Evolutionary conservation across 108 stramenopile species (phyloP).

Genomic region (Ochromonas danica): DNA sequence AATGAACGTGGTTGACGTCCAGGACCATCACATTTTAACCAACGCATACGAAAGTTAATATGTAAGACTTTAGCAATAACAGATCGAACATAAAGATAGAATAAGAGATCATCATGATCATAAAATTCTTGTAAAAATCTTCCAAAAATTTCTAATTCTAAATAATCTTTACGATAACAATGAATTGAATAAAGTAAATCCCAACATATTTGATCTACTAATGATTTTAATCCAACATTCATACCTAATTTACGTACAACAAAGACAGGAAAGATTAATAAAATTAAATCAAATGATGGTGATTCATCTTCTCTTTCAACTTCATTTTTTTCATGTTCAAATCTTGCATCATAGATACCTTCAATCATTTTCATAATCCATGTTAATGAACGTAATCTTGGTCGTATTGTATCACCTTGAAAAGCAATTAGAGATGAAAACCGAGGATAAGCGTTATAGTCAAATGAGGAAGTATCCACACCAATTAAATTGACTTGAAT

Average conservation of each 20-base stretch:
- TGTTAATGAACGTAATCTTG: slow-evolving; percentile 6
- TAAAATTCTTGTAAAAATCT: slow-evolving; percentile 60
- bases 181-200: slow-evolving; percentile 52
- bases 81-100: slow-evolving; percentile 56
- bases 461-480: neutral
- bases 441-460: slow-evolving; percentile 30
- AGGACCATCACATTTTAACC: slow-evolving; percentile 34
- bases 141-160: slow-evolving; percentile 55
- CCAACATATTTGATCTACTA: slow-evolving; percentile 49
- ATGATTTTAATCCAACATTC: slow-evolving; percentile 45
- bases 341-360: slow-evolving; percentile 46
- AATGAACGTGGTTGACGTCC: neutral
- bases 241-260: slow-evolving; percentile 41
- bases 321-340: slow-evolving; percentile 30
- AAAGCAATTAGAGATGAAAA: slow-evolving; percentile 19
- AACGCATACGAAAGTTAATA: slow-evolving; percentile 23
- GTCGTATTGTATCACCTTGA: neutral
- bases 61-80: slow-evolving; percentile 40
- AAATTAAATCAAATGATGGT: neutral
- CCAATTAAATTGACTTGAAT: neutral
- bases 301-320: slow-evolving; percentile 7
- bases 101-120: slow-evolving; percentile 55
- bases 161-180: slow-evolving; percentile 40
- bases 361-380: slow-evolving; percentile 51
- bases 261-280: slow-evolving; percentile 43